Evolutionary conservation across 306 rosid species (phyloP), one percentile per base, ranked within the genome.

Genomic region (Nissolia schottii): DNA sequence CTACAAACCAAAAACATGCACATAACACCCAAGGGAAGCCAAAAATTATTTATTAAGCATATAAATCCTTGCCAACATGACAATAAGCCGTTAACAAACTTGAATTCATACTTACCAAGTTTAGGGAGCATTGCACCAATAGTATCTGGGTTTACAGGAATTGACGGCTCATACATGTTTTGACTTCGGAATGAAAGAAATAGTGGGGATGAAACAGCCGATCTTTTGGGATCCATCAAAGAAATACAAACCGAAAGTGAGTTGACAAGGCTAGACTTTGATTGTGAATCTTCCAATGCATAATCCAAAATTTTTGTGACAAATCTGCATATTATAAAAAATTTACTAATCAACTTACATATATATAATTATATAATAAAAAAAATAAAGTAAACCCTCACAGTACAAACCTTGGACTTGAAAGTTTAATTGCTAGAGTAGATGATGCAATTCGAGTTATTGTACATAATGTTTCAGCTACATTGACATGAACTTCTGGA

Each of bases 401-500:
- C 25, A 34, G 70, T 22, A 70, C 85, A 84, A 79, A 94, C 99
- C 99, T 91, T 80, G 96, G 96, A 75, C 97, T 91, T 73, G 90
- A 89, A 82, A 94, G 97, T 81, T 87, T 91, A 60, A 81, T 69
- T 51, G 97, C 97, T 18, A 94, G 81, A 77, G 99, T 79, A 32
- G 99, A 94, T 10, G 97, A 89, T 18, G 95, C 84, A 89, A 77
- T 84, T 60, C 97, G 81, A 41, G 95, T 90, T 51, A 91, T 87
- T 51, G 99, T 85, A 82, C 96, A 89, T 32, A 94, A 78, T 64
- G 99, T 94, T 81, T 94, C 99, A 10, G 97, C 97, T 0, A 78
- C 97, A 84, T 94, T 94, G 73, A 90, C 96, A 80, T 94, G 97
- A 69, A 94, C 99, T 87, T 94, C 97, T 61, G 99, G 89, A 64